These are phyloP conservation scores for Fonsecaea nubica DNA, from an alignment of 2,329 filamentous ascomycete species.

Conservation along the genomic window DNA sequence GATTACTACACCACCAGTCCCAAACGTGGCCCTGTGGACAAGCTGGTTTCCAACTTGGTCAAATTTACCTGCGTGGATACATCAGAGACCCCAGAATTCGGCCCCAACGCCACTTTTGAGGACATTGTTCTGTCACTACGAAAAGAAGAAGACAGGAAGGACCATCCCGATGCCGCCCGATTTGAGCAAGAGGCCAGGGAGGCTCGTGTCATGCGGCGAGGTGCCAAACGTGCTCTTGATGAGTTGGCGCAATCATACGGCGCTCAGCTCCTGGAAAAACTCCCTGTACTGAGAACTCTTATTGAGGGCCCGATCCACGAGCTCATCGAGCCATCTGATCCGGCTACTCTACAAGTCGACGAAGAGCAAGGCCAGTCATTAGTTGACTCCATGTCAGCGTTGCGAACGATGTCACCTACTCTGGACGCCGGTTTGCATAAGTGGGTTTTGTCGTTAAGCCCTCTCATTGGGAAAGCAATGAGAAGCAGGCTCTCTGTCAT, in stretches of 20 bases:
- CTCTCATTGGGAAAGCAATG: slow-evolving; percentile 83
- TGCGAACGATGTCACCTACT: slow-evolving; percentile 92
- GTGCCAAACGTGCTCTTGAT: slow-evolving; percentile 92
- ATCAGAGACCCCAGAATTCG: slow-evolving; percentile 94
- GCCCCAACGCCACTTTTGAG: slow-evolving; percentile 77
- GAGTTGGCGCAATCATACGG: slow-evolving; percentile 84
- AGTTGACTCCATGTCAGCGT: slow-evolving; percentile 89
- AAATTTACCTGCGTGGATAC: slow-evolving; percentile 99
- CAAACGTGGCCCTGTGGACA: slow-evolving; percentile 85
- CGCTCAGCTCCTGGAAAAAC: slow-evolving; percentile 74
- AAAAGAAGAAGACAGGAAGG: slow-evolving; percentile 94
- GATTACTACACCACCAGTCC: slow-evolving; percentile 81
- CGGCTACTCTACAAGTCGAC: slow-evolving; percentile 64
- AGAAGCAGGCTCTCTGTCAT: slow-evolving; percentile 90
- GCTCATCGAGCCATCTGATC: slow-evolving; percentile 61
- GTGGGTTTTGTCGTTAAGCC: slow-evolving; percentile 83
- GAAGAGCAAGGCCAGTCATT: slow-evolving; percentile 85
- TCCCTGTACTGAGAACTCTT: slow-evolving; percentile 79
- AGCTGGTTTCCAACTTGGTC: slow-evolving; percentile 92
- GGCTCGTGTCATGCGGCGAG: slow-evolving; percentile 86
- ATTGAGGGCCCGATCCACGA: slow-evolving; percentile 79
- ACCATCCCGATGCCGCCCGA: slow-evolving; percentile 87
- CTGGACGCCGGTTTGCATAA: slow-evolving; percentile 75
- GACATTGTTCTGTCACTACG: slow-evolving; percentile 88
- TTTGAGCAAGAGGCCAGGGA: slow-evolving; percentile 89